Base-by-base conservation (phyloP, 257 asterid genomes). In the Ilex aquifolium region DNA sequence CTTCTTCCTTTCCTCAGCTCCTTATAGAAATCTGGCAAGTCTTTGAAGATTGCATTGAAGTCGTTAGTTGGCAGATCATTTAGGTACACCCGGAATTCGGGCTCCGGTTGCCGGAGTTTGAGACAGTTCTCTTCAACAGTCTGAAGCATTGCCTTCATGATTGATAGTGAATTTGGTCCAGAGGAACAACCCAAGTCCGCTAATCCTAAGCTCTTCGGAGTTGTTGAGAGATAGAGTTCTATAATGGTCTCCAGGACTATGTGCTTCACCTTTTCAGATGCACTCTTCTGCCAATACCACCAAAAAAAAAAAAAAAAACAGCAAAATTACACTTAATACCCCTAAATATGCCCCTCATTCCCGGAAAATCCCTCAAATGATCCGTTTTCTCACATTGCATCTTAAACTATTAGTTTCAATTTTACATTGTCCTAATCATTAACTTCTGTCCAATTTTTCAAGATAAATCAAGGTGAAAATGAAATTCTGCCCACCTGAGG, bases 121-220 rank as follows among this genome's bases (percentile, higher is more conserved):
- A 63, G 57, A 63, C 84, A 55, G 3, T 71, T 67, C 8, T 17
- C 65, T 40, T 77, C 83, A 2, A 83, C 69, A 15, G 82, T 73
- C 5, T 66, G 76, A 9, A 89, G 71, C 0, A 87, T 80, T 1
- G 83, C 84, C 57, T 82, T 82, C 1, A 92, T 66, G 76, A 74
- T 85, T 1, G 95, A 82, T 3, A 92, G 78, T 1, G 97, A 60
- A 72, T 89, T 92, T 0, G 91, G 96, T 11, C 99, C 97, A 0
- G 96, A 83, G 10, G 99, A 89, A 56, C 99, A 92, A 5, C 99
- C 99, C 66, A 92, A 73, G 74, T 92, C 99, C 8, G 97, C 96
- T 59, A 92, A 76, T 40, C 93, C 95, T 50, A 87, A n/a, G 94
- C 97, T 87, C 62, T 60, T 73, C 0, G 96, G 95, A 63, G 42